phyloP scores from a whole-genome alignment of 2,329 filamentous ascomycete genomes.

The Colletotrichum kahawae region DNA sequence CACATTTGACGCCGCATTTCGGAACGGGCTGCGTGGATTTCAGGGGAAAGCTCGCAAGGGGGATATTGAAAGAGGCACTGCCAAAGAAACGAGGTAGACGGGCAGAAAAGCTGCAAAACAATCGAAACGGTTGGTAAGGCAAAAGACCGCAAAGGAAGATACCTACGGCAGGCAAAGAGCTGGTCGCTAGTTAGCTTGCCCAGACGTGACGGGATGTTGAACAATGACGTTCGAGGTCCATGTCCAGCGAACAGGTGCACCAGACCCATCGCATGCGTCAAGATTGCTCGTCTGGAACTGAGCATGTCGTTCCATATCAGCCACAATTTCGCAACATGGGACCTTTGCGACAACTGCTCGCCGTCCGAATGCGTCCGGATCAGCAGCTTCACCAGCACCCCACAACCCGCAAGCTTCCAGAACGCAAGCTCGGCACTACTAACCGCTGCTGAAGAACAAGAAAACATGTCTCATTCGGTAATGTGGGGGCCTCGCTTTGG shows the following conservation, averaged over 20 bases:
- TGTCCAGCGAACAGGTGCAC: not conserved
- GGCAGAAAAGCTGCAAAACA: not conserved
- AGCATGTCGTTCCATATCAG: not conserved
- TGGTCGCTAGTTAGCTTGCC: not conserved
- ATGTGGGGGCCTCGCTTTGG: not conserved
- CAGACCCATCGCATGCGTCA: not conserved
- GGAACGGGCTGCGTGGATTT: not conserved
- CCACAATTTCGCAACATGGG: not conserved
- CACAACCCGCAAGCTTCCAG: not conserved
- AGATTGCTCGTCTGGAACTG: not conserved
- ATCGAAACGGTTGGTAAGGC: not conserved
- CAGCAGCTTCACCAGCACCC: not conserved
- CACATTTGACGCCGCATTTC: not conserved
- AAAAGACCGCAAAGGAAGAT: not conserved
- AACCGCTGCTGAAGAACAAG: not conserved
- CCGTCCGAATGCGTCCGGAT: slow-evolving; percentile 3
- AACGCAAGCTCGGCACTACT: not conserved
- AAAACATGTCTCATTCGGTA: not conserved
- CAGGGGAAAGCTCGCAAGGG: not conserved
- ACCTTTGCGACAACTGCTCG: not conserved
- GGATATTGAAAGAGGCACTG: not conserved
- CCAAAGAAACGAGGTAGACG: not conserved
- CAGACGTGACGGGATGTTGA: not conserved
- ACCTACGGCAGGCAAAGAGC: not conserved
- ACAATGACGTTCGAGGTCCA: not conserved